These are phyloP conservation scores for Ophiostoma piceae DNA, from an alignment of 2,329 filamentous ascomycete species.

Conservation along the genomic window DNA sequence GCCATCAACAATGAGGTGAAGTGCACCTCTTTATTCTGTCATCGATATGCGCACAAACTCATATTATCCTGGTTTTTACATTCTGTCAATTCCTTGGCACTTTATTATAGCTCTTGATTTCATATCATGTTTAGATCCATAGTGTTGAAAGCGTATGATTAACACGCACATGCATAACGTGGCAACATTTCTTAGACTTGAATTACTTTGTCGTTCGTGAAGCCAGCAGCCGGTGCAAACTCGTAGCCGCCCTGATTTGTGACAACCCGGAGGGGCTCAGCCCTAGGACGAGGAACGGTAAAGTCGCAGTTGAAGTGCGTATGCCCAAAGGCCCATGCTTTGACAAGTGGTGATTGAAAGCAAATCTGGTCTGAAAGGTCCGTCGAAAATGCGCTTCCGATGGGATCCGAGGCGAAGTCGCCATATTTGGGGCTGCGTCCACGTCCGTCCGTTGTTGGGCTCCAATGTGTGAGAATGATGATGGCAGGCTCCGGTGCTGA, in stretches of 20 bases:
- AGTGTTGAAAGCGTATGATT: too few relatives aligned
- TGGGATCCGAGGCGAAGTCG: neutral
- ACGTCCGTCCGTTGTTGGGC: neutral
- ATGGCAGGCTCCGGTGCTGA: neutral
- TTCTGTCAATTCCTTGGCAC: too few relatives aligned
- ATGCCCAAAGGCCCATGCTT: neutral
- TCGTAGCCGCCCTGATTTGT: neutral
- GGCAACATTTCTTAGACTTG: too few relatives aligned
- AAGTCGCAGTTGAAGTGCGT: neutral
- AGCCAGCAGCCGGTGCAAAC: neutral
- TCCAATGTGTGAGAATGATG: neutral
- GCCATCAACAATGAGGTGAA: slow-evolving; percentile 5
- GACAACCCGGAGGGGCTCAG: neutral
- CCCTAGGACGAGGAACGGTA: neutral
- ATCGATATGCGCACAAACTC: neutral
- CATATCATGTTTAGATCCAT: neutral
- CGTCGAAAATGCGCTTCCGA: neutral
- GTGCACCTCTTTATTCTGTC: neutral
- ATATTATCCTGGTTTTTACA: neutral
- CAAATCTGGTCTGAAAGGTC: neutral
- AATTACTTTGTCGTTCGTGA: neutral
- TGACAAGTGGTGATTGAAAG: neutral
- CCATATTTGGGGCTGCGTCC: neutral
- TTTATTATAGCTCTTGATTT: neutral
- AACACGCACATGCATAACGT: too few relatives aligned